phyloP scores from a whole-genome alignment of 1,284 basidiomycete genomes.

The Ustilago tritici region DNA sequence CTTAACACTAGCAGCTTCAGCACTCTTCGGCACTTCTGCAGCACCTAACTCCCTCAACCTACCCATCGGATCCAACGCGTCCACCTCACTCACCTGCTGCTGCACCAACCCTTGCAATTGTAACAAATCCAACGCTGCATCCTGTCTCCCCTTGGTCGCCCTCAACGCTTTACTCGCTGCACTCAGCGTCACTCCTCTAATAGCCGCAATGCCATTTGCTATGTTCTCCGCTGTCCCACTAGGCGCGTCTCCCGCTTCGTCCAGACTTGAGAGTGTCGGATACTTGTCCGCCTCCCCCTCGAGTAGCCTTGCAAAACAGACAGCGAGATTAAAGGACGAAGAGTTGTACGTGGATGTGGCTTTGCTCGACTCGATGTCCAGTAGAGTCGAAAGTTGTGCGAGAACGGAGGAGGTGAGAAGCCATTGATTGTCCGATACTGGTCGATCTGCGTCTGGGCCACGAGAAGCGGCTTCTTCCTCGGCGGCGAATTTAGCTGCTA shows the following conservation, averaged over 20 bases:
- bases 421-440: conserved; percentile 64
- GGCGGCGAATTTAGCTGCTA: conserved; percentile 56
- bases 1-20: conserved; percentile 20
- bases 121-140: conserved; percentile 64
- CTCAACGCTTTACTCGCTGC: conserved; percentile 46
- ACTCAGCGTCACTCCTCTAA: conserved; percentile 25
- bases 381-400: conserved; percentile 58
- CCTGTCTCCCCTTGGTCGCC: conserved; percentile 62
- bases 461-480: conserved; percentile 49
- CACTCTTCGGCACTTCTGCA: conserved; percentile 32
- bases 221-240: conserved; percentile 44
- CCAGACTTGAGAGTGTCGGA: conserved; percentile 37
- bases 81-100: conserved; percentile 44
- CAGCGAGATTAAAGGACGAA: conserved; percentile 56
- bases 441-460: conserved; percentile 38
- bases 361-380: conserved; percentile 46
- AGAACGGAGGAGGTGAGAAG: conserved; percentile 65
- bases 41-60: conserved; percentile 26
- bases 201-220: conserved; percentile 39
- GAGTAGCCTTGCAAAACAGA: conserved; percentile 51
- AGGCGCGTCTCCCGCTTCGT: conserved; percentile 39
- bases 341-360: conserved; percentile 57
- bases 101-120: conserved; percentile 55
- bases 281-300: conserved; percentile 43
- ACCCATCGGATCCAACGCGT: conserved; percentile 60